Evolutionary conservation across 2,329 filamentous ascomycete genomes (phyloP).

Genomic region (Trichoderma sp.): DNA sequence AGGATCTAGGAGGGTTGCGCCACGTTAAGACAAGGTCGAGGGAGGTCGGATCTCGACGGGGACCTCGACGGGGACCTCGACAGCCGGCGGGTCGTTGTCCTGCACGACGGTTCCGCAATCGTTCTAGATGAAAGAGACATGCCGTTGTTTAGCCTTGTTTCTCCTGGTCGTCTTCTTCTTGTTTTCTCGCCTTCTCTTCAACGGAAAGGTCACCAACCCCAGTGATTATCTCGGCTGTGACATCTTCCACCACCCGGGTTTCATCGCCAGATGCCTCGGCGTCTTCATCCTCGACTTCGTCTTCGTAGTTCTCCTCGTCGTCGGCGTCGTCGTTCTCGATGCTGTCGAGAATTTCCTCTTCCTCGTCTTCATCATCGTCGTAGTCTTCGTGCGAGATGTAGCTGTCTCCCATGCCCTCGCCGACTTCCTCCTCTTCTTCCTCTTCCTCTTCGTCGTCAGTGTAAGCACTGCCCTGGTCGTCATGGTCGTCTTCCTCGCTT

Average conservation of each 20-base stretch:
- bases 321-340: conserved; percentile 43
- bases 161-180: conserved; percentile 22
- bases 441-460: conserved; percentile 48
- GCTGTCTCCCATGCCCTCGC: conserved; percentile 54
- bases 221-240: conserved; percentile 60
- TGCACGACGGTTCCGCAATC: conserved; percentile 24
- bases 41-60: conserved; percentile 37
- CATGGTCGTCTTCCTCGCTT: conserved; percentile 59
- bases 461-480: conserved; percentile 48
- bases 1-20: neutral
- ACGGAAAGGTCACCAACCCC: conserved; percentile 58
- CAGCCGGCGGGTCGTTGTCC: conserved; percentile 25
- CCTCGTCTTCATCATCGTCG: conserved; percentile 50
- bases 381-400: conserved; percentile 58
- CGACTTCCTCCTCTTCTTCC: conserved; percentile 43
- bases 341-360: conserved; percentile 22
- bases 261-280: conserved; percentile 29
- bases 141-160: conserved; percentile 37
- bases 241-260: conserved; percentile 46
- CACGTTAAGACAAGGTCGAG: conserved; percentile 9
- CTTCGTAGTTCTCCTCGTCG: conserved; percentile 36
- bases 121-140: conserved; percentile 29
- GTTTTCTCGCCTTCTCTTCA: conserved; percentile 43
- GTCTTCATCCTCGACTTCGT: conserved; percentile 32
- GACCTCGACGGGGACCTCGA: conserved; percentile 37